Conservation (phyloP, 306 rosid species). For the Medicago truncatula region DNA sequence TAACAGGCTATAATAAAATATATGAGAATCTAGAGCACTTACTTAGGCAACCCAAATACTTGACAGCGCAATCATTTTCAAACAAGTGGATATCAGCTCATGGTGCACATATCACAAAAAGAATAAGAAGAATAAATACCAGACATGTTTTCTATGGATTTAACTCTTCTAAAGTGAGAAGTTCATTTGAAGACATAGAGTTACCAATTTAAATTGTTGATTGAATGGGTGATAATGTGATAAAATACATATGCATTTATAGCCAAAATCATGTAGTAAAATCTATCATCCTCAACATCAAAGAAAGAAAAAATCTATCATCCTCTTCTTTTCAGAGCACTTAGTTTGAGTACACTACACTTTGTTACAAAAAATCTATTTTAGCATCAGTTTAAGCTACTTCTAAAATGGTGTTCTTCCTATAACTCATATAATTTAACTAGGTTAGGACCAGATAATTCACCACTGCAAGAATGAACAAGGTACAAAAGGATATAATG, state of each 20-base stretch:
- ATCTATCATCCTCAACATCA: neutral
- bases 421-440: conserved; percentile 7
- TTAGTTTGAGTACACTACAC: neutral
- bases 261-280: neutral
- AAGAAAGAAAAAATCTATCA: neutral
- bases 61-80: conserved; percentile 4
- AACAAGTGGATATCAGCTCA: conserved; percentile 24
- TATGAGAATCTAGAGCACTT: conserved; percentile 16
- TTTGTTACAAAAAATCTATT: neutral
- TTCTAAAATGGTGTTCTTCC: neutral
- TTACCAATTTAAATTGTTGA: neutral
- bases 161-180: neutral
- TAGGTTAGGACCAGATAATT: neutral
- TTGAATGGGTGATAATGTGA: conserved; percentile 5
- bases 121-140: neutral
- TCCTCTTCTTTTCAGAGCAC: conserved; percentile 24
- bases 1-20: conserved; percentile 2
- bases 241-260: neutral
- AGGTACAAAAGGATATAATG: conserved; percentile 18
- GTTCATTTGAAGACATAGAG: neutral
- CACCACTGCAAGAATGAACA: neutral
- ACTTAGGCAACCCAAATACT: conserved; percentile 16
- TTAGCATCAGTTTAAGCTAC: neutral
- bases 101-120: conserved; percentile 1
- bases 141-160: neutral